These are phyloP conservation scores for Acanthochlamys bracteata DNA, from an alignment of 106 monocot genomes.

Conservation along the genomic window DNA sequence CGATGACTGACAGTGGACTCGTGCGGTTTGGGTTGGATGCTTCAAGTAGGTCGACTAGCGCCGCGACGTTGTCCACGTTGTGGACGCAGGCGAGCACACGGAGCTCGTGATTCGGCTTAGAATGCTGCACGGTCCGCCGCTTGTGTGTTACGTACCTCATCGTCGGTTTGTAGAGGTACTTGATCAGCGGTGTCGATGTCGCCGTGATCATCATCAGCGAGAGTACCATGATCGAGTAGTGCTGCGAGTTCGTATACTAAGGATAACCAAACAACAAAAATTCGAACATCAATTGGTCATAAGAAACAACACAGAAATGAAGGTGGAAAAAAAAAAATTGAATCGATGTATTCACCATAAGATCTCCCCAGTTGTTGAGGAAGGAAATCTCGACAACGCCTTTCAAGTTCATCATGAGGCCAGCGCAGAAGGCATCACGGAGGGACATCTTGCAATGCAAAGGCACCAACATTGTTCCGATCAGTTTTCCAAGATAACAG, in stretches of 20 bases:
- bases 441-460: constrained; percentile 25
- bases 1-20: constrained; percentile 29
- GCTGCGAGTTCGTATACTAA: constrained; percentile 18
- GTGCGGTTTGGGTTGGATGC: constrained; percentile 10
- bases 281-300: not conserved
- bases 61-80: constrained; percentile 34
- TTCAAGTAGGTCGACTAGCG: constrained; percentile 42
- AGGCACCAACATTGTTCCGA: constrained; percentile 8
- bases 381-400: constrained; percentile 39
- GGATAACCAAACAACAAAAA: constrained; percentile 3
- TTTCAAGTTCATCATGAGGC: constrained; percentile 46
- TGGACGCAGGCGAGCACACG: constrained; percentile 47
- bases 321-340: too few species aligned
- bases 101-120: constrained; percentile 30
- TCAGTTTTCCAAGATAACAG: constrained; percentile 26
- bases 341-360: constrained; percentile 10
- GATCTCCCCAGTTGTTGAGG: constrained; percentile 25
- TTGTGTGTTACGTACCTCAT: constrained; percentile 17
- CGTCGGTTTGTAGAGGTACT: constrained; percentile 41
- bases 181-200: constrained; percentile 26
- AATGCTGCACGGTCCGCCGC: constrained; percentile 28
- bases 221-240: constrained; percentile 21
- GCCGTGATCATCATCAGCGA: constrained; percentile 20
- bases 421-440: constrained; percentile 27
- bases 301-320: too few species aligned